A percentile compares a stretch with the other conserved stretches of the same genome.
Conservation (phyloP, 768 basidiomycete genomes). For the Mrakia gelida region DNA sequence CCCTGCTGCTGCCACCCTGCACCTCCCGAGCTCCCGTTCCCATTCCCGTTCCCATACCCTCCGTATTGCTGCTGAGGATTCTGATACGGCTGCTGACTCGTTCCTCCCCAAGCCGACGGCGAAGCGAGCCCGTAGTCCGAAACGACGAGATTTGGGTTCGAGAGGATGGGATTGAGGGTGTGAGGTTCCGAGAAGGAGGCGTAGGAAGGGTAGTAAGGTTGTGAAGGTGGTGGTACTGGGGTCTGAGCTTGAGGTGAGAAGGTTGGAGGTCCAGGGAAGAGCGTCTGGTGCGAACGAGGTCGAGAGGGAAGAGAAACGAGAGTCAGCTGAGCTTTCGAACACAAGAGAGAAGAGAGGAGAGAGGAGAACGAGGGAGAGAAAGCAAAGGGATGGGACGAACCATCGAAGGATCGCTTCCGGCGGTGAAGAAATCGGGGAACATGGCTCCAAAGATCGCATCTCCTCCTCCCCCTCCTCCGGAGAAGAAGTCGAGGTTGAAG, state of each 20-base stretch:
- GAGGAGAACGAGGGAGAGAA: not conserved
- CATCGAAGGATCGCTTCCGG: not conserved
- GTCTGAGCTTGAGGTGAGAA: not conserved
- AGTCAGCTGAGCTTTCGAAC: not conserved
- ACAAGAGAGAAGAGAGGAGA: no score
- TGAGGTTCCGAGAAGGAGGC: no score
- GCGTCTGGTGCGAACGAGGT: not conserved
- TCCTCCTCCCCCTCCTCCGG: not conserved
- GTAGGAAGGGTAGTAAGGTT: no score
- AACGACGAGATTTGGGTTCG: no score
- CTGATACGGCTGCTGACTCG: no score
- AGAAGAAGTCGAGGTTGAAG: not conserved
- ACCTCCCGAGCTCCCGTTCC: no score
- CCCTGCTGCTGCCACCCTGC: no score
- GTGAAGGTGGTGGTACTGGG: not conserved
- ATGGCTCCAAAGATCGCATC: not conserved
- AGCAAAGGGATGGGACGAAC: not conserved
- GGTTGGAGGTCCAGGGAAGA: not conserved
- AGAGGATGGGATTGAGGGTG: no score
- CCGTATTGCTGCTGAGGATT: no score
- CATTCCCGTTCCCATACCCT: no score
- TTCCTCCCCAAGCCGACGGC: no score
- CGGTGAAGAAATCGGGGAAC: not conserved
- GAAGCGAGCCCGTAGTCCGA: no score
- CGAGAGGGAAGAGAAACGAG: not conserved